These are phyloP conservation scores for Petunia axillaris DNA, from an alignment of 257 asterid species.

Conservation along the genomic window DNA sequence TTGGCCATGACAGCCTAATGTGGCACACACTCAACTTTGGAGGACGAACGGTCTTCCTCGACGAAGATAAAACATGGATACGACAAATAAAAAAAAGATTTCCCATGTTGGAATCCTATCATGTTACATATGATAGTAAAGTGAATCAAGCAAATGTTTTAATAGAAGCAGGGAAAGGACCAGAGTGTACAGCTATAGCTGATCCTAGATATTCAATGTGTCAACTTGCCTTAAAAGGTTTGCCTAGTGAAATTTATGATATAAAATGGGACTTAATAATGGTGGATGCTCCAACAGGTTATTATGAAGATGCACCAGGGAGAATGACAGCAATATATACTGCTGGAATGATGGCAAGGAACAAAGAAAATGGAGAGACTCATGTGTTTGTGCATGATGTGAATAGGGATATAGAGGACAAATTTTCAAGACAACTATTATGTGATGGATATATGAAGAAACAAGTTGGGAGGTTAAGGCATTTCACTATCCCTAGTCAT, in stretches of 20 bases:
- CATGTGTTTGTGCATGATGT: slow-evolving; percentile 89
- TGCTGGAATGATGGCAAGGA: slow-evolving; percentile 95
- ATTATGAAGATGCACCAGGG: slow-evolving; percentile 86
- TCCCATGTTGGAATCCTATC: slow-evolving; percentile 75
- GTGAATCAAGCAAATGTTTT: slow-evolving; percentile 63
- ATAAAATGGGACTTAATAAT: slow-evolving; percentile 79
- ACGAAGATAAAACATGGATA: slow-evolving; percentile 82
- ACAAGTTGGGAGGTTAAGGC: slow-evolving; percentile 84
- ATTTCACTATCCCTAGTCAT: slow-evolving; percentile 70
- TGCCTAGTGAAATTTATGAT: slow-evolving; percentile 65
- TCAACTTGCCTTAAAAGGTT: slow-evolving; percentile 67
- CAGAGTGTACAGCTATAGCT: slow-evolving; percentile 61
- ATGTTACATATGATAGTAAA: slow-evolving; percentile 61
- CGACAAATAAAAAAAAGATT: slow-evolving; percentile 63
- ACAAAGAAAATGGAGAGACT: slow-evolving; percentile 54
- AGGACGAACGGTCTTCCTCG: slow-evolving; percentile 77
- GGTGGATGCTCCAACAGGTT: slow-evolving; percentile 95
- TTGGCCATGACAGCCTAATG: slow-evolving; percentile 92
- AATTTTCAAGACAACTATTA: slow-evolving; percentile 62
- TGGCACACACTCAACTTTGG: slow-evolving; percentile 86
- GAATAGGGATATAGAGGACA: slow-evolving; percentile 82
- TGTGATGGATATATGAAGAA: slow-evolving; percentile 81
- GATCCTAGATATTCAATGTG: slow-evolving; percentile 78
- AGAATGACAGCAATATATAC: slow-evolving; percentile 88
- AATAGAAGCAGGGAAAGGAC: slow-evolving; percentile 67